Percentiles rank a stretch among this genome's conserved stretches.
These are phyloP conservation scores for Trifolium repens DNA, from an alignment of 306 rosid species.

Conservation along the genomic window DNA sequence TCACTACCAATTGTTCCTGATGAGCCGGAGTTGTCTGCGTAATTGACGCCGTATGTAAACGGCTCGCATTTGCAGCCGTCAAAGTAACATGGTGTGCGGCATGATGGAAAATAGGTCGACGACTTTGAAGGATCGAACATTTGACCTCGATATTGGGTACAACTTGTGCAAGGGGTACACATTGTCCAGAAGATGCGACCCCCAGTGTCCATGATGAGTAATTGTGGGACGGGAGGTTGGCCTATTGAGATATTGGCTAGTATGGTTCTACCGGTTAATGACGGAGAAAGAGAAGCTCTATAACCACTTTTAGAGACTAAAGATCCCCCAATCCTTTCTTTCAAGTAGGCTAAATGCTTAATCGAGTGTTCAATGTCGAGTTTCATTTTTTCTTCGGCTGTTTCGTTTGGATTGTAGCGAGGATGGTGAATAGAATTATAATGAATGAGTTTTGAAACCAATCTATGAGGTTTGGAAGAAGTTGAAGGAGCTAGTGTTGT, in stretches of 20 bases:
- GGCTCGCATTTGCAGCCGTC: slow-evolving; percentile 21
- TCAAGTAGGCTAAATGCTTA: slow-evolving; percentile 42
- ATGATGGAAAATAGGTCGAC: slow-evolving; percentile 39
- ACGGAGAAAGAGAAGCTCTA: slow-evolving; percentile 2
- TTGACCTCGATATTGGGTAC: slow-evolving; percentile 10
- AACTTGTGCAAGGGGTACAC: slow-evolving; percentile 57
- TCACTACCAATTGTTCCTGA: slow-evolving; percentile 43
- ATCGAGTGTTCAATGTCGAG: slow-evolving; percentile 37
- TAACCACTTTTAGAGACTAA: slow-evolving; percentile 1
- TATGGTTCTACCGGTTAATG: not conserved
- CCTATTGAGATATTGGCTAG: slow-evolving; percentile 55
- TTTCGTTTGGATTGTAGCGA: slow-evolving; percentile 36
- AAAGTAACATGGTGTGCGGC: slow-evolving; percentile 26
- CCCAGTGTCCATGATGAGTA: slow-evolving; percentile 50
- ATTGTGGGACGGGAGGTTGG: slow-evolving; percentile 54
- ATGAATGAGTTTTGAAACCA: too few relatives aligned
- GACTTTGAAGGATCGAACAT: slow-evolving; percentile 52
- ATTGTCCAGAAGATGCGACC: slow-evolving; percentile 50
- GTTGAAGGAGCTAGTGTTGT: too few relatives aligned
- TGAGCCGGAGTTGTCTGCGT: slow-evolving; percentile 20
- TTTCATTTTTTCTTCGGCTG: slow-evolving; percentile 25
- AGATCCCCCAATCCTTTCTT: slow-evolving; percentile 34
- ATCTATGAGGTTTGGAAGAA: too few relatives aligned
- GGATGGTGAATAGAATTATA: slow-evolving; percentile 33
- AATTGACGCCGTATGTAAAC: not conserved